These are phyloP conservation scores for Cydonia oblonga DNA, from an alignment of 331 rosid genomes.

Conservation along the genomic window DNA sequence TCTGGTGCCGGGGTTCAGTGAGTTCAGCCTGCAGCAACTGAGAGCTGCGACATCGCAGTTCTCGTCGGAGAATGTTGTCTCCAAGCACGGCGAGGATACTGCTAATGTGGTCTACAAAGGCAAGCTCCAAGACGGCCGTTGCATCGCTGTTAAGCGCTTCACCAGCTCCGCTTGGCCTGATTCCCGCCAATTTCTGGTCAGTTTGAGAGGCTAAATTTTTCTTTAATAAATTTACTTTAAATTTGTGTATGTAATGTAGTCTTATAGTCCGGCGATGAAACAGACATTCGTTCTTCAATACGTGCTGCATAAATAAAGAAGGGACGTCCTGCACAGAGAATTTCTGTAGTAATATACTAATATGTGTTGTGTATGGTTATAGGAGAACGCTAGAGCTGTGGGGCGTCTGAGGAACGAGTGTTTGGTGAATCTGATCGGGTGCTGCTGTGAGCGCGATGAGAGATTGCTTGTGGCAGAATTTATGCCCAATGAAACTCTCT, in stretches of 20 bases:
- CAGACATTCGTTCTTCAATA: background rate
- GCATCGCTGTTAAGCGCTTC: conserved; percentile 84
- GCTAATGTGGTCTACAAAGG: conserved; percentile 84
- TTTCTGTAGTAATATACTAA: background rate
- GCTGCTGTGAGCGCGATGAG: conserved; percentile 65
- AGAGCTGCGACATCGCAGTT: conserved; percentile 69
- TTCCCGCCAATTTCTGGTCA: conserved; percentile 71
- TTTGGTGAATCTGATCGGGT: conserved; percentile 59
- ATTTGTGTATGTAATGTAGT: background rate
- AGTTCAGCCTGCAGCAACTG: conserved; percentile 62
- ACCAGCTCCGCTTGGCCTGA: conserved; percentile 93
- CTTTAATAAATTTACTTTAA: background rate
- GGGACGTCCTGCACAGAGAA: background rate
- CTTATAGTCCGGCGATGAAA: background rate
- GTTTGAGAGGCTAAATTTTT: background rate
- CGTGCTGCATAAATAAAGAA: background rate
- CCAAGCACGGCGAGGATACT: conserved; percentile 88
- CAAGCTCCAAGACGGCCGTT: conserved; percentile 48
- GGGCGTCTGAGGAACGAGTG: conserved; percentile 45
- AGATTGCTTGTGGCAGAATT: conserved; percentile 69
- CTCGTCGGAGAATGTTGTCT: conserved; percentile 67
- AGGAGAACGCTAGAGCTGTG: conserved; percentile 73
- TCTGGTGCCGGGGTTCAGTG: conserved; percentile 42
- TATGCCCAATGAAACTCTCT: conserved; percentile 83
- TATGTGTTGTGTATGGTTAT: conserved; percentile 5